Evolutionary conservation across 2,329 filamentous ascomycete species (phyloP).

Genomic region (Sarocladium oryzae): DNA sequence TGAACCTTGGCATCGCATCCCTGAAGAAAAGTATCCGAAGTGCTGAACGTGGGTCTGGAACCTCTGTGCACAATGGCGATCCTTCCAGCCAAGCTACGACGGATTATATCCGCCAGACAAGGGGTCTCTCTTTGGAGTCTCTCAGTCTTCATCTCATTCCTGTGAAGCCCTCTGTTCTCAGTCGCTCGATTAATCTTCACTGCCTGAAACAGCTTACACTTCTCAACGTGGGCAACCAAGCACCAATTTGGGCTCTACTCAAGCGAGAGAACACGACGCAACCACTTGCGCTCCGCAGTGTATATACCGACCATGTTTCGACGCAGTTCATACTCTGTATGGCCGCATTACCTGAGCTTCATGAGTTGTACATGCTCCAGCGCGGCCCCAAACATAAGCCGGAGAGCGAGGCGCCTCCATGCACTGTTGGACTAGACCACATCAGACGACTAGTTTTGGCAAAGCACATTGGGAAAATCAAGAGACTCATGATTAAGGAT

Average conservation of each 20-base stretch:
- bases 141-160: slow-evolving; percentile 54
- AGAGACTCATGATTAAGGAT: slow-evolving; percentile 55
- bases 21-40: not conserved
- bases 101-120: slow-evolving; percentile 50
- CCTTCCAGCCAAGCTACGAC: slow-evolving; percentile 25
- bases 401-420: slow-evolving; percentile 45
- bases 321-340: slow-evolving; percentile 47
- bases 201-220: slow-evolving; percentile 51
- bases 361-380: slow-evolving; percentile 56
- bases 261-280: slow-evolving; percentile 45
- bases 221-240: slow-evolving; percentile 57
- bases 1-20: not conserved
- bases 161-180: slow-evolving; percentile 50
- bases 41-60: slow-evolving; percentile 1
- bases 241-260: slow-evolving; percentile 51
- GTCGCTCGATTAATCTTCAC: slow-evolving; percentile 49
- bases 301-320: slow-evolving; percentile 59
- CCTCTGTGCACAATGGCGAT: not conserved
- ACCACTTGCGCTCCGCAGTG: slow-evolving; percentile 47
- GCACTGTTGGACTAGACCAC: slow-evolving; percentile 45
- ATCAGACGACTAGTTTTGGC: slow-evolving; percentile 51
- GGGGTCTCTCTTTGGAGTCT: slow-evolving; percentile 49
- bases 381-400: slow-evolving; percentile 43
- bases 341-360: slow-evolving; percentile 43
- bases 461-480: slow-evolving; percentile 49